These are phyloP conservation scores for Licmophora abbreviata DNA, from an alignment of 108 stramenopile genomes.

Conservation along the genomic window DNA sequence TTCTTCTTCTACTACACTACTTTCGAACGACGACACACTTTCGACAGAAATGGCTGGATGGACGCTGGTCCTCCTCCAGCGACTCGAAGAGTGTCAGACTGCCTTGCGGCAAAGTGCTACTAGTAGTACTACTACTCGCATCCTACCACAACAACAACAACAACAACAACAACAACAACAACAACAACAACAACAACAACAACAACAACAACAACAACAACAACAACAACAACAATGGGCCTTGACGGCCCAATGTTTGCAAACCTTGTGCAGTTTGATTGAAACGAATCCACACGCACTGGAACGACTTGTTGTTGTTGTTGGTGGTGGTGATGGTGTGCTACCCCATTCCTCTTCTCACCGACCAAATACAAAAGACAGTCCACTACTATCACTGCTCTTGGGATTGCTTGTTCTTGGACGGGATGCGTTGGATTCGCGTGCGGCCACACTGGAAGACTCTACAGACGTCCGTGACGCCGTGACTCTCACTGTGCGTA, in stretches of 20 bases:
- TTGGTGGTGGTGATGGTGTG: neutral
- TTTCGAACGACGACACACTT: neutral
- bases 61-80: constrained; percentile 22
- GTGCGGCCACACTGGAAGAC: neutral
- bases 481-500: constrained; percentile 35
- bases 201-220: constrained; percentile 12
- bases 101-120: neutral
- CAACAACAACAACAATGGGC: constrained; percentile 22
- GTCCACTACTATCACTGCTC: too few species aligned
- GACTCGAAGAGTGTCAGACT: constrained; percentile 23
- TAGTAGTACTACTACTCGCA: neutral
- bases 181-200: too few species aligned
- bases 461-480: constrained; percentile 15
- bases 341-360: too few species aligned
- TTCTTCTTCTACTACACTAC: constrained; percentile 38
- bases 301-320: constrained; percentile 8
- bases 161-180: too few species aligned
- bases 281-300: constrained; percentile 30
- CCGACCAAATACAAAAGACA: too few species aligned
- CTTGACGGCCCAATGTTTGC: constrained; percentile 19
- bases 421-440: neutral
- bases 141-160: constrained; percentile 4
- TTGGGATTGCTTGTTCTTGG: too few species aligned
- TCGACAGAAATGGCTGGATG: constrained; percentile 24
- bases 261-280: constrained; percentile 24